phyloP scores from a whole-genome alignment of 768 basidiomycete genomes.

The Daedaleopsis nitida region DNA sequence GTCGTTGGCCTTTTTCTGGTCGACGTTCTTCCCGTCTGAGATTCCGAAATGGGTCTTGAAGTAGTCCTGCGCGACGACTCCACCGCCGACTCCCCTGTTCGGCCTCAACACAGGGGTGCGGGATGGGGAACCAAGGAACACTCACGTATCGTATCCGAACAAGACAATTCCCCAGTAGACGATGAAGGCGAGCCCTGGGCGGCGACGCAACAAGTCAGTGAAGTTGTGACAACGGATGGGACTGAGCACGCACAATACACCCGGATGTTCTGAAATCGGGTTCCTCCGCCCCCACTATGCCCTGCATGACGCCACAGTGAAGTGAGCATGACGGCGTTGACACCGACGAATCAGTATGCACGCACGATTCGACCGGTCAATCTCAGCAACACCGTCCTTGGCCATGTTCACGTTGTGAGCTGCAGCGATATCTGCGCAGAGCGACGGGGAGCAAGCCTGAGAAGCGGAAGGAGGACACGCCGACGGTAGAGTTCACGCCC shows the following conservation, averaged over 20 bases:
- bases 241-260: conserved; percentile 55
- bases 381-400: no score
- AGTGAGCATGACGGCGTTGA: no score
- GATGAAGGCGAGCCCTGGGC: conserved; percentile 65
- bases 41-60: conserved; percentile 67
- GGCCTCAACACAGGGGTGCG: not conserved
- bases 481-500: no score
- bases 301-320: not conserved
- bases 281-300: not conserved
- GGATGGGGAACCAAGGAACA: conserved; percentile 7
- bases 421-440: no score
- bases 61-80: conserved; percentile 61
- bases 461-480: no score
- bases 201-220: not conserved
- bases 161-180: conserved; percentile 76
- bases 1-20: conserved; percentile 42
- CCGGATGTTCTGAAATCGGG: conserved; percentile 56
- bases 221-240: not conserved
- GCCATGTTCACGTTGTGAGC: no score
- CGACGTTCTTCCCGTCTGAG: conserved; percentile 39
- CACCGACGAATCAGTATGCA: no score
- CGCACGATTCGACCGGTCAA: no score
- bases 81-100: conserved; percentile 58
- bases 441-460: no score
- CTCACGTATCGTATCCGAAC: conserved; percentile 77